These are phyloP conservation scores for Parastagonospora avenae DNA, from an alignment of 2,329 filamentous ascomycete species.

Conservation along the genomic window DNA sequence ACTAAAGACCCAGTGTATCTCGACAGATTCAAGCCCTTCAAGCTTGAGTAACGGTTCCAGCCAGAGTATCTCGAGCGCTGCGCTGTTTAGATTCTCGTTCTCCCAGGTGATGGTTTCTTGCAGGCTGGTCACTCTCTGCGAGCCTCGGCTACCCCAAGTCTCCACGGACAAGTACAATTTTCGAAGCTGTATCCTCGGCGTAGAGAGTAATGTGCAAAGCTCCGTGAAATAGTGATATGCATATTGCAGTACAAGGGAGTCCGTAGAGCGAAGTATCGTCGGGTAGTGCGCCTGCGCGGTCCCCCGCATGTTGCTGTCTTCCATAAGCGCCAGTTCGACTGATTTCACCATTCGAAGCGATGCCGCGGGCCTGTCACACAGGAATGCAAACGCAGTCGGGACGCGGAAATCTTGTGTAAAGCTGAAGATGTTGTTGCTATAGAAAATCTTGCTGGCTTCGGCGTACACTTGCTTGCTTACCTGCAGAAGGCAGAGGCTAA, in stretches of 20 bases:
- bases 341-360: slow-evolving; percentile 19
- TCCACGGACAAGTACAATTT: slow-evolving; percentile 23
- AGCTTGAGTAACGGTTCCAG: slow-evolving; percentile 22
- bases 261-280: slow-evolving; percentile 16
- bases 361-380: slow-evolving; percentile 22
- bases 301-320: slow-evolving; percentile 24
- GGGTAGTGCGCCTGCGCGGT: slow-evolving; percentile 19
- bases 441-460: slow-evolving; percentile 29
- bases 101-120: slow-evolving; percentile 2
- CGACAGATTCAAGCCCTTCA: slow-evolving; percentile 15
- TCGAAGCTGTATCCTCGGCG: slow-evolving; percentile 19
- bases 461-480: slow-evolving; percentile 26
- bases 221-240: slow-evolving; percentile 27
- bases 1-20: slow-evolving; percentile 22
- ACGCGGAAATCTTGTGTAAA: slow-evolving; percentile 26
- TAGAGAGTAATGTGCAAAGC: slow-evolving; percentile 26
- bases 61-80: slow-evolving; percentile 19
- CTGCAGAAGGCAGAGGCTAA: slow-evolving; percentile 17
- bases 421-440: slow-evolving; percentile 28
- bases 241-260: slow-evolving; percentile 22
- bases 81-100: slow-evolving; percentile 5
- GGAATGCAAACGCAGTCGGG: slow-evolving; percentile 29
- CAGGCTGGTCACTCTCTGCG: neutral
- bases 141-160: neutral
- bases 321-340: slow-evolving; percentile 21